Evolutionary conservation across 352 stramenopile genomes (phyloP), one percentile per base, ranked within the genome.

Genomic region (Saprolegnia diclina): DNA sequence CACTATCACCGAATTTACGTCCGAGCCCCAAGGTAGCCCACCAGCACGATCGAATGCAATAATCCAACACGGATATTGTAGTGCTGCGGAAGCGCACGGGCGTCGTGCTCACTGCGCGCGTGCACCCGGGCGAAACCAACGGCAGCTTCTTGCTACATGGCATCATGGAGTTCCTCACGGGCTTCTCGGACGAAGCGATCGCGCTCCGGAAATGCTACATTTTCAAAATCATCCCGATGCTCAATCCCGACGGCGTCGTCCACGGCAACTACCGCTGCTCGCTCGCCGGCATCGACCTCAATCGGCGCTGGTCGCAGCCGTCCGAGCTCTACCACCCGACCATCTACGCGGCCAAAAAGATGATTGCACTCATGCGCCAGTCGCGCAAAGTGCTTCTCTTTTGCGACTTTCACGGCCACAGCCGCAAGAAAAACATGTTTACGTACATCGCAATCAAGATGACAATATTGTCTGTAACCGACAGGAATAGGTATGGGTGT

Each of bases 231-330:
- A 83, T 97, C 13, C 91, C 91, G 3, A 97, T 97, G 91, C 77
- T 97, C n/a, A 97, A 97, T 67, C 87, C 88, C 0, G 91, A 97
- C 64, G 91, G 91, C 10, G 91, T 97, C n/a, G 79, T 97, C 59
- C 79, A 96, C 65, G 91, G 91, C 56, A 97, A 97, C 72, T 94
- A 96, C 63, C 82, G 91, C 0, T 92, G 81, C 66, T 94, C 83
- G 2, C 79, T 97, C 14, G 85, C 88, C 0, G 91, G 88, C 6
- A 83, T 79, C 0, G 91, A 97, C 77, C 72, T 97, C 11, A 97
- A 97, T 66, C 78, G 92, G 1, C 76, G 77, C 16, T 97, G 85
- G 78, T 55, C 77, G 9, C 64, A 74, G 6, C 81, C 88, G 16
- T 88, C 76, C 0, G 71, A 67, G 3, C 72, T 82, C 19, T 61